Evolutionary conservation across 176 grass and related monocot genomes (phyloP), one percentile per base, ranked within the genome.

Genomic region (Eremochloa ophiuroides): DNA sequence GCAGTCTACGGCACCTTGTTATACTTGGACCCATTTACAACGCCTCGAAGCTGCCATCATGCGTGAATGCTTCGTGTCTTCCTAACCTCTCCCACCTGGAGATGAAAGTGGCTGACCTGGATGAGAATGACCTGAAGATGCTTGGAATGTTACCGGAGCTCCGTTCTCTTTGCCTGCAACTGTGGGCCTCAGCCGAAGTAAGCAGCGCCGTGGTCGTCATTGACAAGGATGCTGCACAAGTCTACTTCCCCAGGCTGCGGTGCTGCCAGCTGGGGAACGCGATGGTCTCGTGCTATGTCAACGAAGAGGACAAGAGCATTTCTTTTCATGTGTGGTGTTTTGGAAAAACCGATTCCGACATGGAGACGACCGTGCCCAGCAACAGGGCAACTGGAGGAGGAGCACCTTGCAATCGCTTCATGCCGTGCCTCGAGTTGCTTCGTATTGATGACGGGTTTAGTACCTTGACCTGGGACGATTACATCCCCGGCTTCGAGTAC

Each of bases 71-170:
- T 3, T 69, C 11, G 66, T 2, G 66, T 69, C 38, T 42, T 43
- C n/a, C 38, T 10, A 41, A 14, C 20, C 35, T 69, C 34, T 69
- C 66, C 67, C 12, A 44, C 11, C 4, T 70, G n/a, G 1, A 4
- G 0, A 4, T 69, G 5, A 1, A 0, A 0, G 4, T 69, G 11
- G 11, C 3, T 2, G 0, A 2, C 6, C 2, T 69, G 4, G 5
- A 69, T 13, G 39, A 43, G 38, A 4, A 69, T 4, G 66, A 15
- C 35, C 11, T 69, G 38, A 69, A 23, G 7, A 23, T 69, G 11
- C 38, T 68, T 9, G 33, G 64, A 3, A 4, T 1, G 33, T n/a
- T 67, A 10, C 64, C 33, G 0, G 18, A 67, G 31, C 64, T 67
- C 64, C 17, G 2, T 37, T 37, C 1, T 18, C 31, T 66, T 2